Conservation (phyloP, 805 yeast genomes). For the Candida bentonensis region DNA sequence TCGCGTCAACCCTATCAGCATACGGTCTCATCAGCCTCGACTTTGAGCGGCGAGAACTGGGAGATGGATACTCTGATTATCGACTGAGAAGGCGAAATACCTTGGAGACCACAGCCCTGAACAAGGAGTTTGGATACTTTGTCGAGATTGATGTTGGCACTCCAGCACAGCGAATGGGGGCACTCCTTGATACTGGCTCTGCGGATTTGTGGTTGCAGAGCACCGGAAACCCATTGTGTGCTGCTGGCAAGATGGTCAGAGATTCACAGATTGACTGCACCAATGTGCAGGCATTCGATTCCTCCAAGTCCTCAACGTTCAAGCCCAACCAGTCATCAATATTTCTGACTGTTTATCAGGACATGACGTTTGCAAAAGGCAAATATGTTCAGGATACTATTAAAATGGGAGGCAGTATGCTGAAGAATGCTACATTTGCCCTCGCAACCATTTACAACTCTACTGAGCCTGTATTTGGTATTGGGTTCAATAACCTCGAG, state of each 20-base stretch:
- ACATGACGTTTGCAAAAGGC: conserved; percentile 37
- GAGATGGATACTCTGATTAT: neutral
- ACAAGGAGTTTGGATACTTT: conserved; percentile 11
- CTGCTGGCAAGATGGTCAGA: neutral
- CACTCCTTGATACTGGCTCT: conserved; percentile 63
- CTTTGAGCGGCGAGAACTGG: neutral
- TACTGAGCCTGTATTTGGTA: conserved; percentile 35
- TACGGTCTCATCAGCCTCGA: neutral
- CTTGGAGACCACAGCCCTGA: neutral
- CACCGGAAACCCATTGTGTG: conserved; percentile 31
- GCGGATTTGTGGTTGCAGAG: conserved; percentile 56
- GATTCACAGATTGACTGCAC: neutral
- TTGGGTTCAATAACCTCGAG: conserved; percentile 23
- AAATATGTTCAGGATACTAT: conserved; percentile 37
- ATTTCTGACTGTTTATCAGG: conserved; percentile 24
- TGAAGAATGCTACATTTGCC: conserved; percentile 51
- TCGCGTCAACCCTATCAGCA: no score
- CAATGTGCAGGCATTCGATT: conserved; percentile 12
- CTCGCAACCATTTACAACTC: conserved; percentile 56
- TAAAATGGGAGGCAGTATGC: conserved; percentile 31
- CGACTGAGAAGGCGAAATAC: neutral
- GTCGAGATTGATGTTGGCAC: conserved; percentile 37
- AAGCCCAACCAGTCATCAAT: conserved; percentile 3
- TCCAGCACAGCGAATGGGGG: conserved; percentile 34
- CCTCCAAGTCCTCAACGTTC: conserved; percentile 18